Conservation (phyloP, 2,329 filamentous ascomycete genomes). For the Sporothrix brasiliensis region DNA sequence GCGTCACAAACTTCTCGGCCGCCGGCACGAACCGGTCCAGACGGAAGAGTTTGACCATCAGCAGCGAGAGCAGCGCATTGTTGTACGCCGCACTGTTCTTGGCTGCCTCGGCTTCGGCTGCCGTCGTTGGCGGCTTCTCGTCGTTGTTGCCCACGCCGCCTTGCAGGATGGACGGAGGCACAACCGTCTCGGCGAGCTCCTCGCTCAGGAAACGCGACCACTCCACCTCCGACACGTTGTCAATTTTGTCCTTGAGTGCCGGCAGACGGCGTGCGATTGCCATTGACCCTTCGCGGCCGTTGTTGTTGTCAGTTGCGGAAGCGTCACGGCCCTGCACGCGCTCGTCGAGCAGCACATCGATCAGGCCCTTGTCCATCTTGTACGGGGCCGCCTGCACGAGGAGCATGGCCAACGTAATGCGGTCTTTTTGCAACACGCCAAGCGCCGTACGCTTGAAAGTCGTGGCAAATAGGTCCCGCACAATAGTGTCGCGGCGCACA, state of each 20-base stretch:
- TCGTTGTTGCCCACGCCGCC: constrained; percentile 51
- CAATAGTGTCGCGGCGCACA: constrained; percentile 81
- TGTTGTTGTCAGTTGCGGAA: constrained; percentile 47
- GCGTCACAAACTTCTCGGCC: constrained; percentile 84
- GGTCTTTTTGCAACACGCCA: constrained; percentile 88
- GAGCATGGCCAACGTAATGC: constrained; percentile 90
- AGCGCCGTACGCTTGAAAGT: constrained; percentile 93
- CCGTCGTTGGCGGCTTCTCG: background rate
- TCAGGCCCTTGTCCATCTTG: constrained; percentile 86
- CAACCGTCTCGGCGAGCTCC: constrained; percentile 81
- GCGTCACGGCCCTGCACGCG: constrained; percentile 76
- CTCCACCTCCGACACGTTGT: constrained; percentile 60
- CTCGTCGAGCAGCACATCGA: constrained; percentile 83
- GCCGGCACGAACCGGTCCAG: constrained; percentile 93
- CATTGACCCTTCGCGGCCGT: constrained; percentile 66
- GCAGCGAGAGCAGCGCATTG: constrained; percentile 76
- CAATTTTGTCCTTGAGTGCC: constrained; percentile 72
- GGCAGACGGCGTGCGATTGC: constrained; percentile 68
- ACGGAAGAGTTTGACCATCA: constrained; percentile 92
- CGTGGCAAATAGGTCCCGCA: constrained; percentile 87
- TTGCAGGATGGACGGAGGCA: constrained; percentile 76
- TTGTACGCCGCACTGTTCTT: constrained; percentile 55
- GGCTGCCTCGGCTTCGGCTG: background rate
- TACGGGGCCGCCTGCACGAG: constrained; percentile 95
- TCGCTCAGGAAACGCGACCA: constrained; percentile 85